Conservation (phyloP, 176 grass and related monocot species). For the Avena insularis region DNA sequence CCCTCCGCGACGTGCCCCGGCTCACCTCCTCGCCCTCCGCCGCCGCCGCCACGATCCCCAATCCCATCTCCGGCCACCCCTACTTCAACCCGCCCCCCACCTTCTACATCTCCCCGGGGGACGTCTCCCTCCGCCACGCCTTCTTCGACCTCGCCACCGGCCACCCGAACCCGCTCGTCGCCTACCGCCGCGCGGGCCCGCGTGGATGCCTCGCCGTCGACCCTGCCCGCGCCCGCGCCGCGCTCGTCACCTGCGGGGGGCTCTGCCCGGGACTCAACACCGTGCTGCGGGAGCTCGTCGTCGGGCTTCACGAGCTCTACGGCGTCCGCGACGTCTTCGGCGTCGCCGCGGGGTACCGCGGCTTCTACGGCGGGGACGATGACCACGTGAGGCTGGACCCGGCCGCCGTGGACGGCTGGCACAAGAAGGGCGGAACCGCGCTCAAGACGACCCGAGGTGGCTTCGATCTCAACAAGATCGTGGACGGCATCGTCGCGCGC, state of each 20-base stretch:
- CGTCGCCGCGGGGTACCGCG: slow-evolving; percentile 73
- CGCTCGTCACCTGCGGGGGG: slow-evolving; percentile 90
- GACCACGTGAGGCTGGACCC: slow-evolving; percentile 68
- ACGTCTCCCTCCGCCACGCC: slow-evolving; percentile 77
- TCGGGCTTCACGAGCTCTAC: slow-evolving; percentile 76
- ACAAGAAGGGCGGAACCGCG: slow-evolving; percentile 86
- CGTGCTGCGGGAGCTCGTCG: slow-evolving; percentile 85
- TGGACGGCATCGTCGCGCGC: slow-evolving; percentile 69
- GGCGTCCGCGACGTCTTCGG: slow-evolving; percentile 82
- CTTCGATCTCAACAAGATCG: slow-evolving; percentile 82
- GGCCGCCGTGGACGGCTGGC: slow-evolving; percentile 66
- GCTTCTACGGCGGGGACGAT: slow-evolving; percentile 67
- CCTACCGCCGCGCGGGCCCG: slow-evolving; percentile 83
- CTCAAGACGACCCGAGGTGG: slow-evolving; percentile 83
- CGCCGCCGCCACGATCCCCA: slow-evolving; percentile 13
- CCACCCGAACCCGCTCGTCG: slow-evolving; percentile 43
- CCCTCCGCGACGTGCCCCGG: slow-evolving; percentile 55
- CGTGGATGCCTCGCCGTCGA: slow-evolving; percentile 56
- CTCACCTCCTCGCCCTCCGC: background rate
- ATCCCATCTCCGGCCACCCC: slow-evolving; percentile 70
- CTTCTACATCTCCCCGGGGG: slow-evolving; percentile 80
- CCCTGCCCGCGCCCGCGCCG: slow-evolving; percentile 61
- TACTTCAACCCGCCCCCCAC: slow-evolving; percentile 62
- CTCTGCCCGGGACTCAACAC: slow-evolving; percentile 92
- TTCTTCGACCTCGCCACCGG: slow-evolving; percentile 63